phyloP scores from a whole-genome alignment of 1,139 yeast genomes.

The Kodamaea arcana region DNA sequence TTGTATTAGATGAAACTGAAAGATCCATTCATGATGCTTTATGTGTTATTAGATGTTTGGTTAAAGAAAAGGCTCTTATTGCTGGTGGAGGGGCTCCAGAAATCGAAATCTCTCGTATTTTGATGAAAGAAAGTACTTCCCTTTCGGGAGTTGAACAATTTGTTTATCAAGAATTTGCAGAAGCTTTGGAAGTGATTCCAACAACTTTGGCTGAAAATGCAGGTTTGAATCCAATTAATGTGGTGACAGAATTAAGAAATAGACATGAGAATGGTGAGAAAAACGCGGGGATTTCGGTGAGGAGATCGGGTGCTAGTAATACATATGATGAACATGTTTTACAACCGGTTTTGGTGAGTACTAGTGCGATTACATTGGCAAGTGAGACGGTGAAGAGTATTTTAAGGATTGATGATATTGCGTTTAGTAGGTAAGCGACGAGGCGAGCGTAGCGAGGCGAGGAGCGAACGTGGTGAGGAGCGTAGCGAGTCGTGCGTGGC shows the following conservation, averaged over 20 bases:
- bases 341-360: slow-evolving; percentile 93
- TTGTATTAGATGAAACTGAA: slow-evolving; percentile 92
- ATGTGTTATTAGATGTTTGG: slow-evolving; percentile 93
- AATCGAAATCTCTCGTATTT: slow-evolving; percentile 81
- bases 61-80: slow-evolving; percentile 87
- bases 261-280: slow-evolving; percentile 88
- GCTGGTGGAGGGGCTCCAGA: slow-evolving; percentile 99
- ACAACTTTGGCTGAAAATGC: slow-evolving; percentile 98
- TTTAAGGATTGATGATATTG: slow-evolving; percentile 93
- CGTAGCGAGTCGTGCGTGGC: too few relatives aligned
- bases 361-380: slow-evolving; percentile 89
- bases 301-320: slow-evolving; percentile 90
- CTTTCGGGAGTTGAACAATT: slow-evolving; percentile 90
- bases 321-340: slow-evolving; percentile 91
- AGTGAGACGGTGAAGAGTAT: slow-evolving; percentile 95
- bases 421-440: slow-evolving; percentile 38
- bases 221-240: slow-evolving; percentile 90
- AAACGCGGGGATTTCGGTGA: slow-evolving; percentile 93
- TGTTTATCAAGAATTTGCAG: slow-evolving; percentile 93
- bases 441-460: too few relatives aligned
- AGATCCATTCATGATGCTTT: slow-evolving; percentile 95
- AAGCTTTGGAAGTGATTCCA: slow-evolving; percentile 93
- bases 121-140: slow-evolving; percentile 72
- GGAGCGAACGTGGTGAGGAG: too few relatives aligned
- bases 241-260: slow-evolving; percentile 90